phyloP scores from a whole-genome alignment of 495 filamentous ascomycete genomes.

The Neurospora hispaniola region DNA sequence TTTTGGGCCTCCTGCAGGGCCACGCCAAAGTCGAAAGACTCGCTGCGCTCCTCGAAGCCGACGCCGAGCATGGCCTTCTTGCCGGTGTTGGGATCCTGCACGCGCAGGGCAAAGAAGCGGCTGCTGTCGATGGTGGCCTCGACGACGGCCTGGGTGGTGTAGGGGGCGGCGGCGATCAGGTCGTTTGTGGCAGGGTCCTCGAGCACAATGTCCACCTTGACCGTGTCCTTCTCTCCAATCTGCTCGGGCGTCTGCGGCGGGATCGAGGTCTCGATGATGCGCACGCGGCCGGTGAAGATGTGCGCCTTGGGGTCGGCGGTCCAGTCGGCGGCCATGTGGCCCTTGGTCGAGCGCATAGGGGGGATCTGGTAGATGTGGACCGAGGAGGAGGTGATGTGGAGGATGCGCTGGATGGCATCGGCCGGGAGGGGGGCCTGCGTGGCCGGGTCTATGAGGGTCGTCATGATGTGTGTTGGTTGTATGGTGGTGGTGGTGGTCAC shows the following conservation, averaged over 20 bases:
- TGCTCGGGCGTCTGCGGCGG: slow-evolving; percentile 6
- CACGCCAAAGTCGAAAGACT: slow-evolving; percentile 76
- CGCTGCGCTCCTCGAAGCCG: slow-evolving; percentile 73
- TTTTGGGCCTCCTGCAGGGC: slow-evolving; percentile 61
- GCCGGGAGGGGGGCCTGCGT: slow-evolving; percentile 46
- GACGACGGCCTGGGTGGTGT: slow-evolving; percentile 46
- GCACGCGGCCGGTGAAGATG: slow-evolving; percentile 74
- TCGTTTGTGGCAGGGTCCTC: slow-evolving; percentile 59
- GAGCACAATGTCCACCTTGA: slow-evolving; percentile 62
- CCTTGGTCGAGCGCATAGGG: slow-evolving; percentile 55
- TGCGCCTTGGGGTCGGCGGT: slow-evolving; percentile 56
- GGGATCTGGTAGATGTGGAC: slow-evolving; percentile 79
- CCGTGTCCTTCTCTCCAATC: slow-evolving; percentile 30
- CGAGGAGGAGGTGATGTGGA: slow-evolving; percentile 50
- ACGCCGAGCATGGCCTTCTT: slow-evolving; percentile 69
- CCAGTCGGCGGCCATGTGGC: slow-evolving; percentile 66
- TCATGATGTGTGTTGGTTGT: slow-evolving; percentile 17
- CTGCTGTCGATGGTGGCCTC: slow-evolving; percentile 63
- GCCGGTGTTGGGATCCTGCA: slow-evolving; percentile 54
- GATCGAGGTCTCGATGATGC: slow-evolving; percentile 61
- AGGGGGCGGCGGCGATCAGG: slow-evolving; percentile 73
- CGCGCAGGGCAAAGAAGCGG: slow-evolving; percentile 73
- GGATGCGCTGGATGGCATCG: slow-evolving; percentile 67
- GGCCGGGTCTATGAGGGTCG: slow-evolving; percentile 42
- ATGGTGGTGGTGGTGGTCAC: background rate